These are phyloP conservation scores for Cucurbita argyrosperma DNA, from an alignment of 306 rosid genomes.

Conservation along the genomic window DNA sequence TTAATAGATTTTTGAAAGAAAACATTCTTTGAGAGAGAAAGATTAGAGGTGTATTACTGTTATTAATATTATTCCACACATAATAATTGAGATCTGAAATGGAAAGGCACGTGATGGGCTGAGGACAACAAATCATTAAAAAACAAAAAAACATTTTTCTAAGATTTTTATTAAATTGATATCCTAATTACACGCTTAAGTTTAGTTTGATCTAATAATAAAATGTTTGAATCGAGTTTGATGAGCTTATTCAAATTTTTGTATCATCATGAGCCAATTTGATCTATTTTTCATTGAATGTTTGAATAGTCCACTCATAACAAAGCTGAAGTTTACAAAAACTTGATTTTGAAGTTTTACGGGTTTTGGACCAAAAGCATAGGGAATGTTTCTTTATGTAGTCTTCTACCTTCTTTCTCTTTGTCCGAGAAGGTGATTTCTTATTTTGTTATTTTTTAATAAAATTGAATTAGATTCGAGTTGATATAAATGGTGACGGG, in stretches of 20 bases:
- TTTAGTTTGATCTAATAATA: neutral
- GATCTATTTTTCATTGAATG: neutral
- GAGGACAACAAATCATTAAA: neutral
- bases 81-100: conserved; percentile 1
- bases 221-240: neutral
- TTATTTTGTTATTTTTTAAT: too few species aligned
- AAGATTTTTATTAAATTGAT: neutral
- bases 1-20: neutral
- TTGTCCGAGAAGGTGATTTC: too few species aligned
- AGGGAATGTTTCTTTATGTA: neutral
- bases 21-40: conserved; percentile 1
- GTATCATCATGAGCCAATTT: neutral
- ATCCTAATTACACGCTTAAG: too few species aligned
- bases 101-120: neutral
- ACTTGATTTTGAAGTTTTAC: neutral
- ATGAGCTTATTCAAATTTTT: too few species aligned
- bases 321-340: neutral
- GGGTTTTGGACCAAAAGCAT: neutral
- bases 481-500: too few species aligned
- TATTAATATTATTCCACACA: neutral
- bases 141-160: too few species aligned
- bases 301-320: too few species aligned
- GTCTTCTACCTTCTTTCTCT: neutral
- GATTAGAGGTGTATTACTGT: neutral
- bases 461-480: too few species aligned